These are phyloP conservation scores for Colletotrichum lindemuthianum DNA, from an alignment of 2,329 filamentous ascomycete species.

Conservation along the genomic window DNA sequence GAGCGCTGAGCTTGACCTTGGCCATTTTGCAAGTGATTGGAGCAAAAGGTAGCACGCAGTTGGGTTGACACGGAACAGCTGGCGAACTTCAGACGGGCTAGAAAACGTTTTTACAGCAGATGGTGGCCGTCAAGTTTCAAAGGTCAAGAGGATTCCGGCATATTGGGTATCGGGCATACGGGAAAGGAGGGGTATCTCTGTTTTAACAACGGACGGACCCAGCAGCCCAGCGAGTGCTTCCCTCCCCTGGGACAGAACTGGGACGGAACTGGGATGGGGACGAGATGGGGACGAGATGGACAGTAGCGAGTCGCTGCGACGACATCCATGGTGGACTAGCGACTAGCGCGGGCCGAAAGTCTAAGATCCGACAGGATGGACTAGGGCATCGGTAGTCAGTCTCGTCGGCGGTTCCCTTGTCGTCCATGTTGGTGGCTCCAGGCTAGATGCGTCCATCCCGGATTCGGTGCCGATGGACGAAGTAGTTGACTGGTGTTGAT, in stretches of 20 bases:
- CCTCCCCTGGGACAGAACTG: not conserved
- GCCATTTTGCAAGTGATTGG: slow-evolving; percentile 39
- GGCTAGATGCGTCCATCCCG: not conserved
- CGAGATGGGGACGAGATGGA: slow-evolving; percentile 13
- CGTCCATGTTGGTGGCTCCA: slow-evolving; percentile 1
- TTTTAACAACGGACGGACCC: slow-evolving; percentile 18
- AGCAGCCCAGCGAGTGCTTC: not conserved
- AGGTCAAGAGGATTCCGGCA: not conserved
- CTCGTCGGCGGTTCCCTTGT: slow-evolving; percentile 17
- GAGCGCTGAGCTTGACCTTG: slow-evolving; percentile 48
- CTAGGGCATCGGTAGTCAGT: slow-evolving; percentile 11
- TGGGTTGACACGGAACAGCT: not conserved
- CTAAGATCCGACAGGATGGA: slow-evolving; percentile 17
- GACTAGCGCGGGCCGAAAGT: slow-evolving; percentile 27
- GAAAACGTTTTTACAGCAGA: not conserved
- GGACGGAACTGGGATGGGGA: slow-evolving; percentile 20
- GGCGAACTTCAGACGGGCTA: not conserved
- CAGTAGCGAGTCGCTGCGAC: slow-evolving; percentile 24
- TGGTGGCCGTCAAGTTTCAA: not conserved
- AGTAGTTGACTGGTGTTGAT: too few species aligned
- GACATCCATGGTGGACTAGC: slow-evolving; percentile 20
- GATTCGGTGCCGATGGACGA: slow-evolving; percentile 1
- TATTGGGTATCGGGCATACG: not conserved
- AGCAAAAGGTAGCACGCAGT: not conserved
- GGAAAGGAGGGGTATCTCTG: slow-evolving; percentile 1